Percentiles rank a stretch among this genome's conserved stretches.
Conservation (phyloP, 2,329 filamentous ascomycete species). For the Botryosphaeria dothidea region DNA sequence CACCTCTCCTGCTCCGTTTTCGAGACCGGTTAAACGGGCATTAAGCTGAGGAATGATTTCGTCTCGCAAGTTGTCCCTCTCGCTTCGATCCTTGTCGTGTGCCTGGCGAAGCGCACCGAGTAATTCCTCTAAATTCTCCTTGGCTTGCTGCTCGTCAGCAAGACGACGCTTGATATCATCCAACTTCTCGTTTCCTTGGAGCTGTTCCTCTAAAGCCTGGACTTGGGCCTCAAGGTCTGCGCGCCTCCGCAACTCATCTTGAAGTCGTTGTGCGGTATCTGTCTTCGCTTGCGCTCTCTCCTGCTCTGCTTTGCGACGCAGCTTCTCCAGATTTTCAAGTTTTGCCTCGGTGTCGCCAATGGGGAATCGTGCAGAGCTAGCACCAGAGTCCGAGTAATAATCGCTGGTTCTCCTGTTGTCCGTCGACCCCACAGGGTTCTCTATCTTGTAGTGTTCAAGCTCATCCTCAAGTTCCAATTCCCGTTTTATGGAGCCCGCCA, state of each 20-base stretch:
- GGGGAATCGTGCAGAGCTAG: conserved; percentile 77
- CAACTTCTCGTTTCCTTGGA: conserved; percentile 64
- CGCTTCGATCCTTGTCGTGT: conserved; percentile 77
- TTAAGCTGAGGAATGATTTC: conserved; percentile 80
- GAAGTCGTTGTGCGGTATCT: conserved; percentile 80
- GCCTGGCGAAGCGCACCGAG: conserved; percentile 81
- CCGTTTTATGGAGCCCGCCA: conserved; percentile 87
- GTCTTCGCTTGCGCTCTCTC: conserved; percentile 85
- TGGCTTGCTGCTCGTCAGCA: conserved; percentile 80
- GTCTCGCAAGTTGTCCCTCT: conserved; percentile 88
- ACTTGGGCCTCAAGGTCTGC: conserved; percentile 81
- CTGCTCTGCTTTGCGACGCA: conserved; percentile 83
- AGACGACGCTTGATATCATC: conserved; percentile 83
- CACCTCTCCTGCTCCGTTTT: conserved; percentile 70
- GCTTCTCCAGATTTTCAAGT: conserved; percentile 74
- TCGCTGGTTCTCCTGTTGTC: conserved; percentile 81
- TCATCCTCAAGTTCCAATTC: conserved; percentile 97
- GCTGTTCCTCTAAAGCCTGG: conserved; percentile 75
- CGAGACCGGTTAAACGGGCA: conserved; percentile 75
- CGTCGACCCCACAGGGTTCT: conserved; percentile 59
- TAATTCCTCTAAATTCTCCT: conserved; percentile 92
- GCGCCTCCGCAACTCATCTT: conserved; percentile 78
- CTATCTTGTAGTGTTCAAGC: conserved; percentile 82
- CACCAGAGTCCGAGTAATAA: conserved; percentile 96
- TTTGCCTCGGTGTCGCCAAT: conserved; percentile 60